These are phyloP conservation scores for Cryptosporidium ryanae DNA, from an alignment of 169 alveolate species.

Conservation along the genomic window DNA sequence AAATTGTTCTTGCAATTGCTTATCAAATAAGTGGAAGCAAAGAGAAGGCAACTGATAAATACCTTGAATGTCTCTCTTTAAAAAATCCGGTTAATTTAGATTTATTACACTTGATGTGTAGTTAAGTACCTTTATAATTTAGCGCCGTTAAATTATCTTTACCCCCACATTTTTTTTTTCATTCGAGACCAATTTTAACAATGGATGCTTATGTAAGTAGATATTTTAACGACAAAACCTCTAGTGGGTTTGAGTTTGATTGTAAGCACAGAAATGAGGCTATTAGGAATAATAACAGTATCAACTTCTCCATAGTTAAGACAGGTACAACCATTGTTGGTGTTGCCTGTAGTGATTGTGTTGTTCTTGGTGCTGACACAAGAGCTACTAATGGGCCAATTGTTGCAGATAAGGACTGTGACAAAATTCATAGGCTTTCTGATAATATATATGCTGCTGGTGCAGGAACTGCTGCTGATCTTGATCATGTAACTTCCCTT, in stretches of 20 bases:
- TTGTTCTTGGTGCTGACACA: slow-evolving; percentile 98
- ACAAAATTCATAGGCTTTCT: slow-evolving; percentile 94
- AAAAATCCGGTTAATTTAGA: slow-evolving; percentile 8
- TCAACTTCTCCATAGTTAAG: slow-evolving; percentile 60
- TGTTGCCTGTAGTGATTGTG: slow-evolving; percentile 92
- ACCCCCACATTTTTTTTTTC: slow-evolving; percentile 35
- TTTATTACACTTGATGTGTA: slow-evolving; percentile 42
- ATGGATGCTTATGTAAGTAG: slow-evolving; percentile 37
- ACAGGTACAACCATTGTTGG: slow-evolving; percentile 99
- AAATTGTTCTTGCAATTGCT: slow-evolving; percentile 17
- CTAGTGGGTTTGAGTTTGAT: slow-evolving; percentile 51
- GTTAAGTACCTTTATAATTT: neutral
- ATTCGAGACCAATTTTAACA: slow-evolving; percentile 2
- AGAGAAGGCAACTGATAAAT: slow-evolving; percentile 23
- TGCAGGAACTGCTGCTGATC: slow-evolving; percentile 99
- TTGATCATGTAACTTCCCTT: slow-evolving; percentile 93
- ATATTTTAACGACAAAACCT: slow-evolving; percentile 31
- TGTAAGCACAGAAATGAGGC: neutral
- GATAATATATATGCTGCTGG: slow-evolving; percentile 97
- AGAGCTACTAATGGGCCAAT: slow-evolving; percentile 98
- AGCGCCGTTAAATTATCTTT: slow-evolving; percentile 27
- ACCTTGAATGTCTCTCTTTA: slow-evolving; percentile 14
- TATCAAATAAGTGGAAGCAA: slow-evolving; percentile 20
- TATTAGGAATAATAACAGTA: neutral
- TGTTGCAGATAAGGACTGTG: slow-evolving; percentile 97